Conservation (phyloP, 1,284 basidiomycete species). For the Microbotryum silenes-acaulis region DNA sequence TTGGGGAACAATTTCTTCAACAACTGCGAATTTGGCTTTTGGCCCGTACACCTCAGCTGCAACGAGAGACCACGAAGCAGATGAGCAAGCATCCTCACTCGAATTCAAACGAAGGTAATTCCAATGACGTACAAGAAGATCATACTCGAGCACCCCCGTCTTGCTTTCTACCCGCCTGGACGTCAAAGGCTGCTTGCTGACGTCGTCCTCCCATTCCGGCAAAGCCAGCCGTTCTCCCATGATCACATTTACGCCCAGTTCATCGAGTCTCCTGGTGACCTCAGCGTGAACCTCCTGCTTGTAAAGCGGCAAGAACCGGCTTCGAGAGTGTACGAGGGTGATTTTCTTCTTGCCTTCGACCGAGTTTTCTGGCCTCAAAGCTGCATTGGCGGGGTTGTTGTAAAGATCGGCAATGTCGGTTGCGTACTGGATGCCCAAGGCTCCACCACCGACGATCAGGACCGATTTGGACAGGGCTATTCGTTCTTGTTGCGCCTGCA, state of each 20-base stretch:
- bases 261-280: constrained; percentile 38
- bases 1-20: constrained; percentile 49
- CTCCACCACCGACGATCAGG: constrained; percentile 46
- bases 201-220: constrained; percentile 35
- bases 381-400: constrained; percentile 39
- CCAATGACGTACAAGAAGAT: constrained; percentile 51
- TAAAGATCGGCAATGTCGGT: constrained; percentile 57
- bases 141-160: constrained; percentile 55
- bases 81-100: too few species aligned
- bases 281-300: constrained; percentile 49
- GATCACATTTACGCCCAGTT: constrained; percentile 43
- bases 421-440: constrained; percentile 54
- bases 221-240: constrained; percentile 43
- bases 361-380: constrained; percentile 2
- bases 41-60: constrained; percentile 67
- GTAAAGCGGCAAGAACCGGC: constrained; percentile 54
- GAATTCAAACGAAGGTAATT: not conserved
- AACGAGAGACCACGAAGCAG: not conserved
- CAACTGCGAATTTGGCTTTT: constrained; percentile 59
- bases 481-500: constrained; percentile 34
- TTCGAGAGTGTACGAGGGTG: constrained; percentile 60
- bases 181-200: constrained; percentile 15
- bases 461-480: constrained; percentile 41
- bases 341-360: constrained; percentile 41
- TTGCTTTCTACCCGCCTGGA: constrained; percentile 47